Percentiles rank a stretch among this genome's conserved stretches.
Conservation (phyloP, 2,329 filamentous ascomycete species). For the Penicillium griseofulvum region DNA sequence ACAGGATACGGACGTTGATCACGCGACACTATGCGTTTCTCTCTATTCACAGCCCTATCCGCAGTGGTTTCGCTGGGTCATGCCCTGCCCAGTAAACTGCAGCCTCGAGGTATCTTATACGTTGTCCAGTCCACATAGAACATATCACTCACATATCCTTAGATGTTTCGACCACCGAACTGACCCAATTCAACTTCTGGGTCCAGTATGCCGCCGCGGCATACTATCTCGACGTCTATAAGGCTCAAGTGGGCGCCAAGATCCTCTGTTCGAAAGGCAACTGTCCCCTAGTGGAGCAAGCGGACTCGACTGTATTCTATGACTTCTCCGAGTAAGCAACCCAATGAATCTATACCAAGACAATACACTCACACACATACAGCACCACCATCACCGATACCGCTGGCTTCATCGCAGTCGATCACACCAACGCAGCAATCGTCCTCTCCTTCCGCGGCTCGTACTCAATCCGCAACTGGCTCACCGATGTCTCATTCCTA, state of each 20-base stretch:
- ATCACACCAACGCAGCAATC: slow-evolving; percentile 44
- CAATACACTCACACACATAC: not conserved
- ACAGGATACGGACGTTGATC: not conserved
- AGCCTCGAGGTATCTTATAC: slow-evolving; percentile 12
- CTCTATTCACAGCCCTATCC: slow-evolving; percentile 10
- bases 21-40: slow-evolving; percentile 10
- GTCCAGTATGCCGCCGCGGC: slow-evolving; percentile 52
- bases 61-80: slow-evolving; percentile 5
- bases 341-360: not conserved
- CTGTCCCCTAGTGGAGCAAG: slow-evolving; percentile 45
- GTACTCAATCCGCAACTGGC: slow-evolving; percentile 35
- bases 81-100: slow-evolving; percentile 10
- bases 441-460: slow-evolving; percentile 41
- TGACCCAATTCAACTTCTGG: slow-evolving; percentile 43
- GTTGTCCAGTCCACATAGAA: not conserved
- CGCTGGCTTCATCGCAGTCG: slow-evolving; percentile 50
- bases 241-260: slow-evolving; percentile 38
- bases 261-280: slow-evolving; percentile 45
- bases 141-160: not conserved
- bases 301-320: slow-evolving; percentile 33
- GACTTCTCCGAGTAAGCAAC: slow-evolving; percentile 48
- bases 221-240: slow-evolving; percentile 50
- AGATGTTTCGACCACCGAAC: slow-evolving; percentile 14
- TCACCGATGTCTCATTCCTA: slow-evolving; percentile 29
- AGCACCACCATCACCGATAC: slow-evolving; percentile 37